Base-by-base conservation (phyloP, 192 early-diverging fungal species). In the Coemansia sp. region DNA sequence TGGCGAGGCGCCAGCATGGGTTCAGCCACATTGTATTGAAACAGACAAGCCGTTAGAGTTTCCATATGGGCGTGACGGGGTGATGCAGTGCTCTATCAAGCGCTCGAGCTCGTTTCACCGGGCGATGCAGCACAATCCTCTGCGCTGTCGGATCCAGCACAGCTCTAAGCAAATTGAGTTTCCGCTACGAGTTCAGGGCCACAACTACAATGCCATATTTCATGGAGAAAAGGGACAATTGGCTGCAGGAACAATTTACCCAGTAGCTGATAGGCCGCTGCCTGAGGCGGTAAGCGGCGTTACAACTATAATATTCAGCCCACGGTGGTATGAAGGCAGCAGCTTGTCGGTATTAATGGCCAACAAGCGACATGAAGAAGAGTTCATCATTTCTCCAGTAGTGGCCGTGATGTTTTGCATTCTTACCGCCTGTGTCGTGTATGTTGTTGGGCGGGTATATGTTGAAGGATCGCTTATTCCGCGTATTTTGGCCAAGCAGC, bases 391-490 rank as follows among this genome's bases (percentile, higher is more conserved):
- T 56, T 63, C 68, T 38, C 79, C 79, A 6, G 60, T 82, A 10
- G 73, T 82, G 34, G 73, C 74, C 1, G 17, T 73, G 9, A 75
- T 82, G 79, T 76, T 75, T 25, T 82, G 79, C 37, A 56, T 82
- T 17, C 74, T 82, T 10, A 70, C 79, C 22, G 79, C 73, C 1
- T 75, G 72, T 22, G 46, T 63, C 11, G 74, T 82, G 2, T 82
- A 82, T 50, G 74, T 82, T 11, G 70, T 67, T 11, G 79, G 79
- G n/a, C 69, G 79, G 2, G 79, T 75, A 5, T 82, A 82, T 44
- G 74, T 75, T 28, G 79, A 82, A 31, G 59, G 79, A 4, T 67
- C 66, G 26, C 62, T 82, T 56, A 72, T 82, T 14, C 79, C 79
- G 14, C 66, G 52, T 12, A 51, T 48, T 20, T 31, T 57, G 9